Conservation (phyloP, 768 basidiomycete genomes). For the Naganishia vishniacii region DNA sequence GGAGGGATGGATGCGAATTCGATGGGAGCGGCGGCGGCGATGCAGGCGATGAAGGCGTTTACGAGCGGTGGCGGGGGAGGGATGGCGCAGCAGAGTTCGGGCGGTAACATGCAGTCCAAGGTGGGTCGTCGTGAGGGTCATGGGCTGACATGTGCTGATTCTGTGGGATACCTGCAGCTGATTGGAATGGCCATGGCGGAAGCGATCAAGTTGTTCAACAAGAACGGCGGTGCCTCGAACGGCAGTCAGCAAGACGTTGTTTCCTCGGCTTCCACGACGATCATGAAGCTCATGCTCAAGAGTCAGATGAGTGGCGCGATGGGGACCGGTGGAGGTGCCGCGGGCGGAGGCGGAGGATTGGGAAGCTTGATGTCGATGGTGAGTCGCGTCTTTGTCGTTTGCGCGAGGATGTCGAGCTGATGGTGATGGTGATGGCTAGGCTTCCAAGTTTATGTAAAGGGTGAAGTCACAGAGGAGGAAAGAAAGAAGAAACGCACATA, state of each 20-base stretch:
- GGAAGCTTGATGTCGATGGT: slow-evolving; percentile 61
- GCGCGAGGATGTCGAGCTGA: background rate
- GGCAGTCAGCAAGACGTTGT: slow-evolving; percentile 66
- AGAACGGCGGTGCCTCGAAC: slow-evolving; percentile 57
- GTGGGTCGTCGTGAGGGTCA: slow-evolving; percentile 3
- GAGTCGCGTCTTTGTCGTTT: slow-evolving; percentile 38
- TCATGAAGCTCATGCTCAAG: slow-evolving; percentile 70
- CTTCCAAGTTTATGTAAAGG: slow-evolving; percentile 27
- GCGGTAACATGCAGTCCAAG: slow-evolving; percentile 53
- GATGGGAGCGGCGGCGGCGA: slow-evolving; percentile 61
- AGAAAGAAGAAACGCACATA: too few species aligned
- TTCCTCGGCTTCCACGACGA: slow-evolving; percentile 75
- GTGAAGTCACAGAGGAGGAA: too few species aligned
- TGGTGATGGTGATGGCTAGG: background rate
- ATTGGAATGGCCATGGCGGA: too few species aligned
- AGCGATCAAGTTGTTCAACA: slow-evolving; percentile 65
- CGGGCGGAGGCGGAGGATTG: slow-evolving; percentile 59
- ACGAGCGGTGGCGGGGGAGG: slow-evolving; percentile 48
- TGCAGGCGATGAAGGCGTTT: slow-evolving; percentile 66
- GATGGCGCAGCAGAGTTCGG: slow-evolving; percentile 44
- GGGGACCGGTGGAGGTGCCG: slow-evolving; percentile 59
- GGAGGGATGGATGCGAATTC: slow-evolving; percentile 54
- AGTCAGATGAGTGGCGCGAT: slow-evolving; percentile 44
- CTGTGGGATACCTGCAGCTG: slow-evolving; percentile 51
- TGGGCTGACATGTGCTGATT: background rate